Evolutionary conservation across 208 protist genomes (phyloP).

Genomic region (Leishmania aethiopica): DNA sequence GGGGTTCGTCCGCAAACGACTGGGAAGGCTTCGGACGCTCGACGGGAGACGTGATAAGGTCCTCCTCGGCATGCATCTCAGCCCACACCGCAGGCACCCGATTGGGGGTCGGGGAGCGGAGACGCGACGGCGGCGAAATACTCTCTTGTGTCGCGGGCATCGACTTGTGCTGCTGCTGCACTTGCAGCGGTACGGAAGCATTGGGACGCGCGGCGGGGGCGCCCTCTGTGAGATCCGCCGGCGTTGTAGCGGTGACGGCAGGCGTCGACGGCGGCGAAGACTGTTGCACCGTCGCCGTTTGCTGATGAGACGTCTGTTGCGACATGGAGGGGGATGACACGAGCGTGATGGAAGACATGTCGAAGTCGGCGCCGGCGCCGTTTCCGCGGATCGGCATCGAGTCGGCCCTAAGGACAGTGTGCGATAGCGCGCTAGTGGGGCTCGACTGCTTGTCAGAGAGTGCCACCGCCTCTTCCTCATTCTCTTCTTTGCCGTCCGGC

Average conservation of each 20-base stretch:
- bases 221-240: not conserved
- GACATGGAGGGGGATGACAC: constrained; percentile 22
- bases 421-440: not conserved
- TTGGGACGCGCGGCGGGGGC: not conserved
- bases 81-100: not conserved
- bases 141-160: not conserved
- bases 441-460: not conserved
- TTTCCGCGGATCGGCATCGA: constrained; percentile 3
- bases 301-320: constrained; percentile 1
- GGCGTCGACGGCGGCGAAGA: not conserved
- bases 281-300: not conserved
- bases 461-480: not conserved
- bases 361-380: not conserved
- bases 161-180: not conserved
- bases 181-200: not conserved
- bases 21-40: constrained; percentile 1
- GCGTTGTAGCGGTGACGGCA: not conserved
- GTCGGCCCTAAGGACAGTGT: constrained; percentile 3
- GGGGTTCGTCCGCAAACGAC: constrained; percentile 20
- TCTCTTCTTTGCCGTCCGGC: constrained; percentile 11
- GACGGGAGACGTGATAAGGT: constrained; percentile 3
- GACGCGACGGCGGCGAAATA: not conserved
- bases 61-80: not conserved
- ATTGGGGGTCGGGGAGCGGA: constrained; percentile 29
- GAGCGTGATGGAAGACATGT: constrained; percentile 11